phyloP scores from a whole-genome alignment of 495 filamentous ascomycete species.

The Sordaria brevicollis region DNA sequence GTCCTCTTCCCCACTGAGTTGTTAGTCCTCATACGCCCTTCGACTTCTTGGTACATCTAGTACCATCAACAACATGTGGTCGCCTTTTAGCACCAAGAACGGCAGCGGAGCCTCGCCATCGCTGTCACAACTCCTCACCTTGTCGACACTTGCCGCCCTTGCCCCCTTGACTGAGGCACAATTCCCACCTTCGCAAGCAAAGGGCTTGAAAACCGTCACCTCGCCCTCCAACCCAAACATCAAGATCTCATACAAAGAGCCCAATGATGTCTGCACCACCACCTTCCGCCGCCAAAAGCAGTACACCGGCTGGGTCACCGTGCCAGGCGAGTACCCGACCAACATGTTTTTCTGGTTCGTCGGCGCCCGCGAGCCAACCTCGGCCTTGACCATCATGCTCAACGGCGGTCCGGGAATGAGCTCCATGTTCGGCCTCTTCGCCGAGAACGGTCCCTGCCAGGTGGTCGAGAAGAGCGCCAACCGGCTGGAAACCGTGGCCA shows the following conservation, averaged over 20 bases:
- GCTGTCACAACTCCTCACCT: neutral
- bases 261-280: slow-evolving; percentile 42
- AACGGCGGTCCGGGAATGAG: slow-evolving; percentile 56
- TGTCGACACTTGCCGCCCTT: neutral
- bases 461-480: slow-evolving; percentile 40
- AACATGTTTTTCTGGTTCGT: slow-evolving; percentile 75
- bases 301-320: slow-evolving; percentile 40
- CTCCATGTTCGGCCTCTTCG: slow-evolving; percentile 60
- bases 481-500: slow-evolving; percentile 29
- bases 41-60: neutral
- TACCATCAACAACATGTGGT: neutral
- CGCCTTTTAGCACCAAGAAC: neutral
- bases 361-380: slow-evolving; percentile 48
- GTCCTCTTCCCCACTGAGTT: neutral
- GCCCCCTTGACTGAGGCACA: slow-evolving; percentile 2
- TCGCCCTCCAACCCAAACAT: slow-evolving; percentile 50
- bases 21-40: neutral
- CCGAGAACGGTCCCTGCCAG: slow-evolving; percentile 42
- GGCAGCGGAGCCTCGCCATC: neutral
- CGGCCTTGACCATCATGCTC: slow-evolving; percentile 57
- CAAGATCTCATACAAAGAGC: slow-evolving; percentile 49
- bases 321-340: slow-evolving; percentile 45
- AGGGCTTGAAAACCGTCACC: slow-evolving; percentile 38
- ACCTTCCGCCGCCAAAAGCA: slow-evolving; percentile 47
- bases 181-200: neutral